Base-by-base conservation (phyloP, 805 yeast species). In the Pichia eremophila region DNA sequence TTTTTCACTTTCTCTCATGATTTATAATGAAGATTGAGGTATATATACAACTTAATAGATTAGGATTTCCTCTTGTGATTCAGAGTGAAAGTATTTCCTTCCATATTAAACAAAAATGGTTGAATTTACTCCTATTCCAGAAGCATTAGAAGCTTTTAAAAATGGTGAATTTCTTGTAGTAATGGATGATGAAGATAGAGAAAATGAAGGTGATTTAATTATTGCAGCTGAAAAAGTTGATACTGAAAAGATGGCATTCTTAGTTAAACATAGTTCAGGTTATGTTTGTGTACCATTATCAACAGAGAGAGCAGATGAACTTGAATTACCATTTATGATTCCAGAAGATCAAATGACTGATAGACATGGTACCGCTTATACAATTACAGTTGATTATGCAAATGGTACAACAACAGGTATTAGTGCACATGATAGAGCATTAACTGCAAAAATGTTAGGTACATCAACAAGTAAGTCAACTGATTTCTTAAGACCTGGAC, bases 351-450 rank as follows among this genome's bases (percentile, higher is more conserved):
- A 73, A 48, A 69, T 72, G 47, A 68, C 78, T 12, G 99, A 93
- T 62, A 80, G 95, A 62, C 97, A 93, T 57, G 95, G 95, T 11
- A 93, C 99, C 2, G 98, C 98, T 2, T 93, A 93, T 67, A 93
- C 99, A 1, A 80, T 93, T 43, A 88, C 97, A 1, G 86, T 86
- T 46, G 99, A 93, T 62, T 80, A 70, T 52, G 79, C 77, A 35
- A 83, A 83, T 48, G 96, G 95, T 35, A 90, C 98, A 36, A 88
- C 98, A 12, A 93, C 99, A 0, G 99, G 99, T 12, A 93, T 93
- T 44, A 84, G 95, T 27, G 97, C 99, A 10, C 83, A 81, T 57
- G 99, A 93, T 65, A 75, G 99, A 59, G 91, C 95, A 0, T 67
- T 85, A 55, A 93, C 99, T 1, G 85, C 86, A 37, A 67, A 72